Evolutionary conservation across 1,284 basidiomycete species (phyloP), one percentile per base, ranked within the genome.

Genomic region (Ceratorhiza oryzae-sativae): DNA sequence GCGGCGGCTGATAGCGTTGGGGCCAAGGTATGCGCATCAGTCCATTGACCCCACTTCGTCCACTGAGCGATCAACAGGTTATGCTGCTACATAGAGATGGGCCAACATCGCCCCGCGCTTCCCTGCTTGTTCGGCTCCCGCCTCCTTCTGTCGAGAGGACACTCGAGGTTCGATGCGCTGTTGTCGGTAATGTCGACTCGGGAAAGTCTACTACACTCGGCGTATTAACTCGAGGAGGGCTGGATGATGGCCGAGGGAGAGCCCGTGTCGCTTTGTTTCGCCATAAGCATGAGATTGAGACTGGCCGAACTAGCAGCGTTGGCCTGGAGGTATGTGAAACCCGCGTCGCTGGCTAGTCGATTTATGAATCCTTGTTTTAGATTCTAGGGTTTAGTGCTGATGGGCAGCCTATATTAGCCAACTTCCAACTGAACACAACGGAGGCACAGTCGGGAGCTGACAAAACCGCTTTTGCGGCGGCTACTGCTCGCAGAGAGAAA

Each of bases 211-310:
- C 95, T 13, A 94, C 95, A 15, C 84, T 98, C 13, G 97, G 96
- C 58, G 93, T 95, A 5, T 80, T 94, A 1, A 93, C 92, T 27
- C 83, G 91, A 80, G 91, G 96, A 51, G 88, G 88, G 1, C 84
- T 99, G 71, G 97, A 99, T 77, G 97, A 99, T 80, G 97, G 97
- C 12, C 84, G 97, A 79, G 97, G 97, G 0, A 89, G 91, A 72
- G 96, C 97, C 0, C 91, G 97, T 62, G 92, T 98, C 8, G 90
- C 91, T 2, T 83, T 99, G 6, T 98, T 98, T 82, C 85, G 97
- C 56, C 97, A 99, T 81, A 98, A 98, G 80, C 97, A 99, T 78
- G 97, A 99, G 81, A 85, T 98, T 74, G 97, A 99, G 82, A 95
- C 92, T 10, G 97, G 97, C 1, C 84, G 97, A 68, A 98, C 97